Conservation (phyloP, 108 stramenopile genomes). For the Schizochytrium sp. region DNA sequence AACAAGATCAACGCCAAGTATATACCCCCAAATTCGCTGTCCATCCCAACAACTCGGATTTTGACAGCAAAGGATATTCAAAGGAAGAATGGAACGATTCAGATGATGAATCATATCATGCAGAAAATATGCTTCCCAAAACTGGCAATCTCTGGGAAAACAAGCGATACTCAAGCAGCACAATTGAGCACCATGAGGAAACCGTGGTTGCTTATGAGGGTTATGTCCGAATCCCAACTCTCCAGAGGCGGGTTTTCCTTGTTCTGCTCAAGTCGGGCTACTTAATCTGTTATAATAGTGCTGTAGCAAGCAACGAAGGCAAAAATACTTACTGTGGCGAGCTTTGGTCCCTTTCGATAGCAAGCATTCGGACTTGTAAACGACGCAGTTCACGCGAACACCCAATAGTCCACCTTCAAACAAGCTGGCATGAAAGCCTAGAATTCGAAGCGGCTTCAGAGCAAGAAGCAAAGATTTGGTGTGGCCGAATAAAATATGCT, state of each 20-base stretch:
- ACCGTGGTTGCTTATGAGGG: background rate
- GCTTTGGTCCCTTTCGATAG: slow-evolving; percentile 30
- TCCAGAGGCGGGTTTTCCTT: background rate
- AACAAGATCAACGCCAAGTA: background rate
- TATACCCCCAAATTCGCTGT: background rate
- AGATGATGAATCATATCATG: background rate
- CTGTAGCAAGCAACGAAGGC: slow-evolving; percentile 40
- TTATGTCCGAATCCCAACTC: background rate
- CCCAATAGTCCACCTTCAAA: background rate
- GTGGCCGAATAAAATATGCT: too few relatives aligned
- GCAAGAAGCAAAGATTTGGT: too few relatives aligned
- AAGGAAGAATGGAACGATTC: background rate
- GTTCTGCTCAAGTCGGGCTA: background rate
- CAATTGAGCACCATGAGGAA: background rate
- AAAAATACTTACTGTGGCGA: slow-evolving; percentile 32
- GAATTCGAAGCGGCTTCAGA: too few relatives aligned
- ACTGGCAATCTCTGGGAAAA: background rate
- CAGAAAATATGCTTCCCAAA: background rate
- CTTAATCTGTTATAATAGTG: slow-evolving; percentile 15
- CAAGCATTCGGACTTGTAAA: background rate
- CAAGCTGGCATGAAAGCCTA: too few relatives aligned
- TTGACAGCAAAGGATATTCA: background rate
- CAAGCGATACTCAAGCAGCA: background rate
- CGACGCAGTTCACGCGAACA: background rate
- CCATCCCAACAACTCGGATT: background rate